Evolutionary conservation across 371 early-diverging fungal species (phyloP), one percentile per base, ranked within the genome.

Genomic region (Mortierella sp.): DNA sequence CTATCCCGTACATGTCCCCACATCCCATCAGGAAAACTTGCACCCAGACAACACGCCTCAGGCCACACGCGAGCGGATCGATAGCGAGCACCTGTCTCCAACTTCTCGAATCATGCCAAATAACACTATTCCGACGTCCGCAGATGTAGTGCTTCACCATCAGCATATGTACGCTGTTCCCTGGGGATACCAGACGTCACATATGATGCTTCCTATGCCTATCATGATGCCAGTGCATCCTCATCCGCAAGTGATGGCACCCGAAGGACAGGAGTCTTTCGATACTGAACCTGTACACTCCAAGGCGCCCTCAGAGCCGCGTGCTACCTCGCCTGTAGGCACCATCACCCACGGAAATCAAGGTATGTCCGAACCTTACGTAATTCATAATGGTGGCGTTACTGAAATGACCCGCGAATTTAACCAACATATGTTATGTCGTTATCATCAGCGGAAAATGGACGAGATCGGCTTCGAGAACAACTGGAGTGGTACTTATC

Each of bases 401-500:
- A n/a, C n/a, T n/a, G n/a, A n/a, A n/a, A n/a, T n/a, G n/a, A n/a
- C n/a, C n/a, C n/a, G n/a, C n/a, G n/a, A n/a, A 4, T 42, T 3
- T 26, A 12, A 39, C 43, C 24, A 26, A 19, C 6, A 27, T 17
- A 26, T 32, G 12, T 23, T 31, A 37, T 9, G 27, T 46, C 14
- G 7, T 39, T 39, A 21, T 28, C 15, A 15, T 23, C 12, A 31
- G 15, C 57, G 43, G 53, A 48, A 14, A 6, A 47, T 12, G 30
- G 47, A 8, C 46, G 27, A 3, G 72, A 71, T 17, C 56, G 32
- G 34, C 62, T 72, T 14, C 60, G 52, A 23, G 65, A 65, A 23
- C 72, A 65, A 41, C n/a, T 72, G 27, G 72, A 72, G 34, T 61
- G 53, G 50, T 72, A 72, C 41, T 65, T 72, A 24, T 72, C 72